phyloP scores from a whole-genome alignment of 306 rosid species.

The Astragalus glycyphyllos region DNA sequence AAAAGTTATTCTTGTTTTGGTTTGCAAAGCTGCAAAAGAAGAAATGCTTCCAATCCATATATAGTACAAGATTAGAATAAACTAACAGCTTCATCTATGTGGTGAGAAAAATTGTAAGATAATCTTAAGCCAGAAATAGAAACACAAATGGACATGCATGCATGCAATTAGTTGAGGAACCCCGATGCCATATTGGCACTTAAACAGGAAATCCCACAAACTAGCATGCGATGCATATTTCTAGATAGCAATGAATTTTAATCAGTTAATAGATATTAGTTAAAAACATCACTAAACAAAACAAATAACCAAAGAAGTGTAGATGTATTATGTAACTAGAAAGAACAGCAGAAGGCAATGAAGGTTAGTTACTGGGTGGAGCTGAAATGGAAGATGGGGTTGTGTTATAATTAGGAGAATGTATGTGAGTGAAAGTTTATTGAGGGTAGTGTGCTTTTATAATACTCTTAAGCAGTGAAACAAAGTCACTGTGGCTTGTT shows the following conservation, averaged over 20 bases:
- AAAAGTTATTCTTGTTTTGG: too few relatives aligned
- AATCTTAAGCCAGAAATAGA: background rate
- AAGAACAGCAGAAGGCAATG: constrained; percentile 7
- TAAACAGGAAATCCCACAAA: too few relatives aligned
- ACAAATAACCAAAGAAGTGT: too few relatives aligned
- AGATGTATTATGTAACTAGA: too few relatives aligned
- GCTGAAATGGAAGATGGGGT: constrained; percentile 36
- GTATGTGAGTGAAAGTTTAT: constrained; percentile 41
- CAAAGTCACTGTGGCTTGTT: constrained; percentile 9
- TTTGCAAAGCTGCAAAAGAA: too few relatives aligned
- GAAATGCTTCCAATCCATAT: too few relatives aligned
- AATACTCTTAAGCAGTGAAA: background rate
- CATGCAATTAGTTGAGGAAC: too few relatives aligned
- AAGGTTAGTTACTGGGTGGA: constrained; percentile 4
- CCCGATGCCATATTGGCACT: too few relatives aligned
- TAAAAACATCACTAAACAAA: background rate
- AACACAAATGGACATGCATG: background rate
- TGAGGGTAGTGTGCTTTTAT: constrained; percentile 17
- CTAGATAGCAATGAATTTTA: background rate
- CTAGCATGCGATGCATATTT: background rate
- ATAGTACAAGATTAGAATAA: too few relatives aligned
- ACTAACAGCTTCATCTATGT: too few relatives aligned
- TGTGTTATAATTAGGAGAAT: constrained; percentile 4
- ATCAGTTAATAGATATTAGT: too few relatives aligned
- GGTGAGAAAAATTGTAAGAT: background rate